Evolutionary conservation across 306 rosid genomes (phyloP).

Genomic region (Prunus mongolica): DNA sequence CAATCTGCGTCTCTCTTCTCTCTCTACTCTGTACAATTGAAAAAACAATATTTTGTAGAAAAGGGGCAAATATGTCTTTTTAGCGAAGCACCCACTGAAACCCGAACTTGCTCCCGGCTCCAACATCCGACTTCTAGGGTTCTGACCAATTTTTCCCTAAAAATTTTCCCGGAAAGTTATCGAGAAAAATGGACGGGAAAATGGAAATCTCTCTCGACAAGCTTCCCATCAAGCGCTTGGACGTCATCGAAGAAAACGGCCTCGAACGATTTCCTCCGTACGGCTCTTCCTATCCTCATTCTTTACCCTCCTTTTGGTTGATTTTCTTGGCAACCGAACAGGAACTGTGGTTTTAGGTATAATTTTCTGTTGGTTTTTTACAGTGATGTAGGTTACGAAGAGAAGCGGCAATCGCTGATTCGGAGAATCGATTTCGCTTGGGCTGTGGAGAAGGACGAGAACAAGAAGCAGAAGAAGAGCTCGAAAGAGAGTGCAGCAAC

Average conservation of each 20-base stretch:
- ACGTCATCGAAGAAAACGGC: constrained; percentile 79
- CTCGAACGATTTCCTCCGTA: constrained; percentile 76
- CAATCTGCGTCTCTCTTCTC: too few relatives aligned
- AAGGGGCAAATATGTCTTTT: background rate
- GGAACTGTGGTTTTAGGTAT: background rate
- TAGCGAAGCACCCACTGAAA: background rate
- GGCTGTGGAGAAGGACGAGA: constrained; percentile 83
- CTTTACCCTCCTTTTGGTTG: too few relatives aligned
- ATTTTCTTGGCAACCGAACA: constrained; percentile 1
- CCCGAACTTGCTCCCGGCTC: background rate
- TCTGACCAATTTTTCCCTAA: constrained; percentile 19
- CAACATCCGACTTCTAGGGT: background rate
- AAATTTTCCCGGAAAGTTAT: constrained; percentile 15
- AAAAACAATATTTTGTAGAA: too few relatives aligned
- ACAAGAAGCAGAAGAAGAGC: constrained; percentile 73
- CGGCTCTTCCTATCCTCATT: constrained; percentile 14
- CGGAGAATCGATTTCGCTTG: constrained; percentile 86
- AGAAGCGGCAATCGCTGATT: constrained; percentile 66
- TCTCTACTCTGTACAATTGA: too few relatives aligned
- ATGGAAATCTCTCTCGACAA: constrained; percentile 70
- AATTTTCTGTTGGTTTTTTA: background rate
- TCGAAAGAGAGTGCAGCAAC: constrained; percentile 68
- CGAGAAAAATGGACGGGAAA: constrained; percentile 47
- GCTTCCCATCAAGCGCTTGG: constrained; percentile 88
- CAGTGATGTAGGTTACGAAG: constrained; percentile 80